phyloP scores from a whole-genome alignment of 2,329 filamentous ascomycete genomes.

The Apiospora arundinis region DNA sequence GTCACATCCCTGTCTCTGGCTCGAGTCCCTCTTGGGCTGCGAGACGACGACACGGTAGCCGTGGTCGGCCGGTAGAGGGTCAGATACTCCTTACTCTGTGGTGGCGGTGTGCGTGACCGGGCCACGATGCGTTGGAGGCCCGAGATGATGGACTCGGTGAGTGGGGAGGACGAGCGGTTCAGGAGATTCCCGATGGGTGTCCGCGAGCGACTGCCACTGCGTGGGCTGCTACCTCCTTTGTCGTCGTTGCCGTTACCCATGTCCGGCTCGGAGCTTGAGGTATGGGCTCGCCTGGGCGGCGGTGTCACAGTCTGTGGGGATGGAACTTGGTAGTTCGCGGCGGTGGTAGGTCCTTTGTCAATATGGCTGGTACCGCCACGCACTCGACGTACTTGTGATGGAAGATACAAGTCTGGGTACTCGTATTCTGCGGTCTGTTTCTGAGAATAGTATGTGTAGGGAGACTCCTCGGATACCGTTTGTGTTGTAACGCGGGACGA shows the following conservation, averaged over 20 bases:
- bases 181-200: conserved; percentile 3
- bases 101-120: conserved; percentile 31
- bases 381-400: background rate
- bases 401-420: background rate
- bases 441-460: background rate
- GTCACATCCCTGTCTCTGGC: background rate
- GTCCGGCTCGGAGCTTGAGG: background rate
- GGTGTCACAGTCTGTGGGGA: background rate
- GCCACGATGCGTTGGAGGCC: conserved; percentile 29
- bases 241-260: background rate
- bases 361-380: background rate
- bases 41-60: background rate
- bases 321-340: background rate
- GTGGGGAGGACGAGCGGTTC: conserved; percentile 29
- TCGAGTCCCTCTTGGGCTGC: background rate
- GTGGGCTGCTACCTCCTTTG: background rate
- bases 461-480: background rate
- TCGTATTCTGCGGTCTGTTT: background rate
- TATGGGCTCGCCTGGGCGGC: background rate
- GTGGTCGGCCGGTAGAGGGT: conserved; percentile 29
- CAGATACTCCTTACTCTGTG: conserved; percentile 35
- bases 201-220: conserved; percentile 21
- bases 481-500: conserved; percentile 38
- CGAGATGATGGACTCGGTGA: conserved; percentile 27
- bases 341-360: background rate